Percentiles rank a stretch among this genome's conserved stretches.
Evolutionary conservation across 805 yeast genomes (phyloP).

Genomic region (Nakazawaea siamensis): DNA sequence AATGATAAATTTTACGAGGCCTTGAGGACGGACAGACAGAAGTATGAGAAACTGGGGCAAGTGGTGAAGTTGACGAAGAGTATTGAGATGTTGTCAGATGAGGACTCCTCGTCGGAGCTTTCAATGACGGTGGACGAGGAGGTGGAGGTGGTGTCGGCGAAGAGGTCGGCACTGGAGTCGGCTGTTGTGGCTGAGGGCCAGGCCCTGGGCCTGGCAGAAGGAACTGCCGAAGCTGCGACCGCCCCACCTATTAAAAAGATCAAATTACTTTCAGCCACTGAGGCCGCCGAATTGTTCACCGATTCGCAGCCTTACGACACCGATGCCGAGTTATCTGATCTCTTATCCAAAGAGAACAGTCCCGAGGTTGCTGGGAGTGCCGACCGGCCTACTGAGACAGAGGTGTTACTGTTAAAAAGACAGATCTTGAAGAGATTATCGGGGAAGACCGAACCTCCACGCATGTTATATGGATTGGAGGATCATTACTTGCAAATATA

Average conservation of each 20-base stretch:
- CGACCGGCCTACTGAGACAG: too few relatives aligned
- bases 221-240: background rate
- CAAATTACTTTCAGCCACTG: constrained; percentile 1
- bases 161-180: background rate
- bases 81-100: background rate
- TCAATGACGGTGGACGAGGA: background rate
- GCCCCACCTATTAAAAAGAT: constrained; percentile 1
- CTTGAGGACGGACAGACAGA: constrained; percentile 1
- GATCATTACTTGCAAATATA: constrained; percentile 42
- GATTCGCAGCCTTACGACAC: constrained; percentile 2
- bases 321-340: background rate
- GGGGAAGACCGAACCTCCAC: too few relatives aligned
- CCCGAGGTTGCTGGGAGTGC: too few relatives aligned
- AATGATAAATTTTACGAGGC: constrained; percentile 3
- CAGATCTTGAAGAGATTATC: too few relatives aligned
- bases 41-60: background rate
- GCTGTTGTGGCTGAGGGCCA: too few relatives aligned
- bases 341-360: too few relatives aligned
- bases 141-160: background rate
- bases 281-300: constrained; percentile 1
- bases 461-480: constrained; percentile 25
- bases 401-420: too few relatives aligned
- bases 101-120: background rate
- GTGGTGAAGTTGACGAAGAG: background rate
- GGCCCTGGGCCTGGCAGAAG: too few relatives aligned